Evolutionary conservation across 495 filamentous ascomycete species (phyloP), one percentile per base, ranked within the genome.

Genomic region (Penicillium taxi): DNA sequence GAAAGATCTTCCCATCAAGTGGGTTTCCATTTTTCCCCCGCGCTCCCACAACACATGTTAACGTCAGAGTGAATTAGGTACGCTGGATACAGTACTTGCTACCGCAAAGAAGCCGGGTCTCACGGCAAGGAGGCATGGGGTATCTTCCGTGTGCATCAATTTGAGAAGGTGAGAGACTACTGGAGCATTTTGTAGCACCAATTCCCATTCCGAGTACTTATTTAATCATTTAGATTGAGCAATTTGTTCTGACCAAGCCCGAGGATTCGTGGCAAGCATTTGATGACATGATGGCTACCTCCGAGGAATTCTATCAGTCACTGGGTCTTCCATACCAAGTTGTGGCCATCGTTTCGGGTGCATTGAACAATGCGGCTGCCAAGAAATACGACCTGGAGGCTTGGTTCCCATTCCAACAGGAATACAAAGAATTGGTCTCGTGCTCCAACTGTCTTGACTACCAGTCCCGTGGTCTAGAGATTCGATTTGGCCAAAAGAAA

Each of bases 51-150:
- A 5, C 20, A 13, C 25, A 2, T 30, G 1, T 5, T n/a, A 9
- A 12, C 13, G 58, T 27, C 5, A 9, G 13, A 8, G 18, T 35
- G 20, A 17, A 7, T 13, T 38, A 78, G 69, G 37, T 90, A 96
- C 56, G 91, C 88, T 4, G 91, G 91, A 6, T 95, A 86, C 69
- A 86, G 79, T 46, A 94, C 91, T 13, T 94, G 87, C 55, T 98
- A 94, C 61, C 77, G 91, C 27, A 88, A 93, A 68, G 91, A 98
- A 58, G 91, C 91, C 22, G 91, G 91, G 30, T 62, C 74, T 13
- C 88, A 95, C 53, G 91, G 91, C 23, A 86, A 85, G 62, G 91
- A 98, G 53, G 90, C 93, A 4, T 98, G 91, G 91, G 91, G 91
- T 35, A 86, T 96, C 45, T 98, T 96, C 73, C 81, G 91, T 50